Conservation (phyloP, 1,284 basidiomycete genomes). For the Cutaneotrichosporon sp. region DNA sequence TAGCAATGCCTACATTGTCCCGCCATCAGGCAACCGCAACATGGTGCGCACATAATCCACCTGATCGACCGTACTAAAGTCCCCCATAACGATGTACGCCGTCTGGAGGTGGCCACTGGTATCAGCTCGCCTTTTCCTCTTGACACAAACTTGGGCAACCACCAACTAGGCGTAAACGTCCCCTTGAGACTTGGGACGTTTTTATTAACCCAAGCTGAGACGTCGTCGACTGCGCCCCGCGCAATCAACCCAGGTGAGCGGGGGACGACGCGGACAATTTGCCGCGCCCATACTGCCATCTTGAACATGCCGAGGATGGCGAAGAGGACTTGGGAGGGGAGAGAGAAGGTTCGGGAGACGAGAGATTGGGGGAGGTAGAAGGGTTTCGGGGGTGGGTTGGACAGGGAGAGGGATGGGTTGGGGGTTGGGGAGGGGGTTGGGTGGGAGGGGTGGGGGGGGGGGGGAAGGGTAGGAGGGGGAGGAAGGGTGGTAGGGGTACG, state of each 20-base stretch:
- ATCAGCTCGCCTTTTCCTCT: background rate
- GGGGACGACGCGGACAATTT: constrained; percentile 44
- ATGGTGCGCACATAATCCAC: constrained; percentile 67
- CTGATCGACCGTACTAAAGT: constrained; percentile 69
- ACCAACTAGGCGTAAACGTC: constrained; percentile 52
- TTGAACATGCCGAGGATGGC: constrained; percentile 39
- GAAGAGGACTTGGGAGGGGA: constrained; percentile 35
- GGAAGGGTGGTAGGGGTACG: too few species aligned
- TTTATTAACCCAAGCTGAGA: constrained; percentile 41
- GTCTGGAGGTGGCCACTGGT: constrained; percentile 55
- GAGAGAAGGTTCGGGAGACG: constrained; percentile 16
- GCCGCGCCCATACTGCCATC: constrained; percentile 42
- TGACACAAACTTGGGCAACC: constrained; percentile 48
- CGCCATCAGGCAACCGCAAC: constrained; percentile 65
- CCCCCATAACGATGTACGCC: constrained; percentile 52
- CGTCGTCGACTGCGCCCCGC: background rate
- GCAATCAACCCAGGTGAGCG: background rate
- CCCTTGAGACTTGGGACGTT: constrained; percentile 48
- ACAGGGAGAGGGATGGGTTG: background rate
- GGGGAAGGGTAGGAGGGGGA: too few species aligned
- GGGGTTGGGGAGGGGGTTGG: background rate
- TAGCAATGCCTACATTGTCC: constrained; percentile 61
- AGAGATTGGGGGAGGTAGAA: constrained; percentile 18
- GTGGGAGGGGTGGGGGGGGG: constrained; percentile 26
- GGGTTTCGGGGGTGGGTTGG: constrained; percentile 1